phyloP scores from a whole-genome alignment of 306 rosid genomes.

The Vachellia pachyceras region DNA sequence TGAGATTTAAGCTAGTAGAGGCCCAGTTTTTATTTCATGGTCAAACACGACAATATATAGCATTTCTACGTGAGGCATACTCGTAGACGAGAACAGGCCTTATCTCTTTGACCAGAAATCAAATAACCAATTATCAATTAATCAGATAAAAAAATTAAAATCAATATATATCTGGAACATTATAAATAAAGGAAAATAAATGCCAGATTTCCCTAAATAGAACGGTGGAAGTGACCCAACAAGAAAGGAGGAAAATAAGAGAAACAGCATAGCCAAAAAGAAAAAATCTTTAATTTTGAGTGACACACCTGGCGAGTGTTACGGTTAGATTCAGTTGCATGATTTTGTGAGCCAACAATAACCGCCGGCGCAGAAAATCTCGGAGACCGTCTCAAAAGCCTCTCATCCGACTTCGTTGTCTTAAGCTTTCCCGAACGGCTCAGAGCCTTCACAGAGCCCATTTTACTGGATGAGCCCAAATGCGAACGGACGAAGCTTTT shows the following conservation, averaged over 20 bases:
- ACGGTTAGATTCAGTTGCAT: neutral
- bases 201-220: neutral
- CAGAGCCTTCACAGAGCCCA: constrained; percentile 8
- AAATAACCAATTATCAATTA: neutral
- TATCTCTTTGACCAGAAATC: neutral
- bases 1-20: too few species aligned
- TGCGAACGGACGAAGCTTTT: neutral
- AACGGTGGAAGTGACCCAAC: neutral
- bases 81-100: neutral
- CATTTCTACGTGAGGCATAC: neutral
- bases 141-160: neutral
- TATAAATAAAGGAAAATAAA: neutral
- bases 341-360: neutral
- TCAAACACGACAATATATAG: neutral
- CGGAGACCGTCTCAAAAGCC: constrained; percentile 39
- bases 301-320: constrained; percentile 42
- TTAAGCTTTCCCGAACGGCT: constrained; percentile 2
- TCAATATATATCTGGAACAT: neutral
- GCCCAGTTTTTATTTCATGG: neutral
- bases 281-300: neutral
- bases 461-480: neutral
- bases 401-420: neutral
- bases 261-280: neutral
- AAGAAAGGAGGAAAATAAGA: neutral
- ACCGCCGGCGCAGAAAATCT: constrained; percentile 22